These are phyloP conservation scores for Xylariales sp. DNA, from an alignment of 2,329 filamentous ascomycete genomes.

Conservation along the genomic window DNA sequence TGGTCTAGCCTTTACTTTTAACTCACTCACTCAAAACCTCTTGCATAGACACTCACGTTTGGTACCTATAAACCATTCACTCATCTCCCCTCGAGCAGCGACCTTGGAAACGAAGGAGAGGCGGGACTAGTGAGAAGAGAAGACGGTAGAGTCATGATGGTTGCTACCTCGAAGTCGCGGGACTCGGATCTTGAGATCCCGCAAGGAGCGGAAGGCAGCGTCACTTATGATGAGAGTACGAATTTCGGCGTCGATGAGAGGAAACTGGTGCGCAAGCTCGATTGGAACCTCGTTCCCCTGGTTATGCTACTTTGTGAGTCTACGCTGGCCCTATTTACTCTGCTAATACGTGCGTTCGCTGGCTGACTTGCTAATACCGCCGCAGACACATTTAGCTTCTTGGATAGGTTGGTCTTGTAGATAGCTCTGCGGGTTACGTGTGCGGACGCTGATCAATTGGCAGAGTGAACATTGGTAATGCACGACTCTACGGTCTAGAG, in stretches of 20 bases:
- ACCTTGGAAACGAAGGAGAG: background rate
- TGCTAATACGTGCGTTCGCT: background rate
- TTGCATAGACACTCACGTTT: background rate
- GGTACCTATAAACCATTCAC: background rate
- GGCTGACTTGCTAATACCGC: slow-evolving; percentile 5
- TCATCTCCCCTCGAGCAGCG: background rate
- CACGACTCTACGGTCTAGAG: slow-evolving; percentile 72
- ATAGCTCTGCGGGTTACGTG: background rate
- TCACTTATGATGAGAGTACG: slow-evolving; percentile 30
- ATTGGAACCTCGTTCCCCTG: slow-evolving; percentile 72
- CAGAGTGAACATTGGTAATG: slow-evolving; percentile 79
- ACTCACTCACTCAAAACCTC: background rate
- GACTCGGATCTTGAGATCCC: slow-evolving; percentile 36
- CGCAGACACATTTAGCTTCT: slow-evolving; percentile 75
- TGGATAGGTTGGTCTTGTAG: slow-evolving; percentile 68
- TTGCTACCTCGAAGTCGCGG: slow-evolving; percentile 36
- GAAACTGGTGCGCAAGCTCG: slow-evolving; percentile 72
- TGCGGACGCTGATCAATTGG: slow-evolving; percentile 18
- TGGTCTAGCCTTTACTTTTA: background rate
- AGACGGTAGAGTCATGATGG: slow-evolving; percentile 9
- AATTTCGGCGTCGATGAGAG: slow-evolving; percentile 57
- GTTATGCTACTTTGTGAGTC: slow-evolving; percentile 69
- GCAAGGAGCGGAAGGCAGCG: slow-evolving; percentile 25
- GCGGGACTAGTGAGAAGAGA: slow-evolving; percentile 4
- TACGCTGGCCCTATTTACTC: background rate